Base-by-base conservation (phyloP, 2,329 filamentous ascomycete genomes). In the Talaromyces pinophilus region DNA sequence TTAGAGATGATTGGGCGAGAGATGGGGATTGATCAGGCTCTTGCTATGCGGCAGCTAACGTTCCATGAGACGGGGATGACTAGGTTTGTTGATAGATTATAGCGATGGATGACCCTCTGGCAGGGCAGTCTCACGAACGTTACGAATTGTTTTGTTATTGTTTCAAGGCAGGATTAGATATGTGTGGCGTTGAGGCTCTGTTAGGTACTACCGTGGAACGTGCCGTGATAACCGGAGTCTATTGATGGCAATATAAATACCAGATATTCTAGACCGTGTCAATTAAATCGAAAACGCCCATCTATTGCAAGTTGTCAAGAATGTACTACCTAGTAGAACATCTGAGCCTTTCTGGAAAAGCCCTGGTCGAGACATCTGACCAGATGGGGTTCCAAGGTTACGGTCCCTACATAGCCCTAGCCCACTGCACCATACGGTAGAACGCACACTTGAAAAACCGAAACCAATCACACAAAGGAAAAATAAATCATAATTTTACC, bases 1-100 rank as follows among this genome's bases (percentile, higher is more conserved):
- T 66, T 79, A 22, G 70, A 70, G 38, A 69, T 74, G 55, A 76
- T 80, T 67, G 77, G 77, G 25, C 68, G 75, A 46, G 69, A 71
- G 2, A 75, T 78, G 70, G 78, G 78, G 0, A 73, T 80, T 15
- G 76, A 79, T 35, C 78, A 79, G 67, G 78, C 78, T 8, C 64
- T 79, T 15, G 75, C 75, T 35, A 66, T 80, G 62, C 73, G 75
- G 28, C 74, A 77, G 28, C 68, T 80, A 15, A 65, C 80, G 19
- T 68, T 71, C 57, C 2, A 8, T 5, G 65, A 67, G 19, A 17
- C 19, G 6, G 44, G 50, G 5, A 54, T 33, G 33, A 52, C 44
- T 19, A 5, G 8, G 22, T 50, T 63, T 63, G 17, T 67, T 25
- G 42, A 63, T 33, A 11, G 30, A 38, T 54, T 65, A 54, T 60